A percentile compares a stretch with the other conserved stretches of the same genome.
Evolutionary conservation across 1,284 basidiomycete genomes (phyloP).

Genomic region (Apiotrichum gamsii): DNA sequence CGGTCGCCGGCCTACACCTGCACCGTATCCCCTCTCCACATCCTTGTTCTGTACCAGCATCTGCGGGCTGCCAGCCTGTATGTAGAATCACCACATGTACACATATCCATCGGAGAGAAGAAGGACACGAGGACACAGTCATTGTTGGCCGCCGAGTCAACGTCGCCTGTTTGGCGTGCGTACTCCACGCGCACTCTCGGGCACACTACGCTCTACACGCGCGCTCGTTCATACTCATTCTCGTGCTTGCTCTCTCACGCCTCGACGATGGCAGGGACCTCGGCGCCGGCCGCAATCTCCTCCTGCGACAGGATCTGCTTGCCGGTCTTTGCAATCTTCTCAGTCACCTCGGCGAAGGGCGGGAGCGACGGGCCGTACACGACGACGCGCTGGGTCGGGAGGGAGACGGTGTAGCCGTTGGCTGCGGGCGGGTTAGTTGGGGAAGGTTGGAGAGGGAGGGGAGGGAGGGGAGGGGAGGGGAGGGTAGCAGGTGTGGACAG

Average conservation of each 20-base stretch:
- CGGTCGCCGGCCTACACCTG: too few species aligned
- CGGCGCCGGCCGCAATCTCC: slow-evolving; percentile 13
- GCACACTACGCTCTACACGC: too few species aligned
- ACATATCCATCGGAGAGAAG: too few species aligned
- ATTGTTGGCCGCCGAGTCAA: too few species aligned
- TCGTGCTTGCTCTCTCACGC: neutral
- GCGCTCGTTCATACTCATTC: too few species aligned
- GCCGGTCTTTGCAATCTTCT: slow-evolving; percentile 47
- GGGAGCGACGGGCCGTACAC: slow-evolving; percentile 44
- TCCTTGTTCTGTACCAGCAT: too few species aligned
- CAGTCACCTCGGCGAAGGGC: slow-evolving; percentile 37
- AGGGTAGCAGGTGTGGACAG: neutral
- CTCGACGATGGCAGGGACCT: slow-evolving; percentile 5
- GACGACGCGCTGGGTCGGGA: slow-evolving; percentile 37
- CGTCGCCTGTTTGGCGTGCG: too few species aligned
- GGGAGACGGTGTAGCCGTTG: slow-evolving; percentile 41
- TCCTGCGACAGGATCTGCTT: slow-evolving; percentile 38
- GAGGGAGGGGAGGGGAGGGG: neutral
- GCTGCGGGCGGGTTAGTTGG: slow-evolving; percentile 21
- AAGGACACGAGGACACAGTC: too few species aligned
- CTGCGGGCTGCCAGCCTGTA: too few species aligned
- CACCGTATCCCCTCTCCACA: too few species aligned
- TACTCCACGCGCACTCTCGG: too few species aligned
- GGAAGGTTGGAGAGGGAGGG: neutral
- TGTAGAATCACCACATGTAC: too few species aligned